A percentile compares a stretch with the other conserved stretches of the same genome.
phyloP scores from a whole-genome alignment of 2,329 filamentous ascomycete species.

The Alternaria sp. region DNA sequence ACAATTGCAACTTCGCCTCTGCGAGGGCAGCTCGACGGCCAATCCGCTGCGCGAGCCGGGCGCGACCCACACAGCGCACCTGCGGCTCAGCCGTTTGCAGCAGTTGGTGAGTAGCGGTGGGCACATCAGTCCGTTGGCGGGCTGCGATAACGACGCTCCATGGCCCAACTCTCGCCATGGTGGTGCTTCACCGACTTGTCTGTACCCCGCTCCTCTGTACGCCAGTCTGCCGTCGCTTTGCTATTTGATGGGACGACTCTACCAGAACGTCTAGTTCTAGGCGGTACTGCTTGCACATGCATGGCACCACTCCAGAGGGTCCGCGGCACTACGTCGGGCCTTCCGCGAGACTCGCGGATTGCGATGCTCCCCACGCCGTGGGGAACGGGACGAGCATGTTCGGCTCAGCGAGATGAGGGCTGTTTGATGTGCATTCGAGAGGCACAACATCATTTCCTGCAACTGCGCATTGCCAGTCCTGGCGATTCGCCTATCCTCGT shows the following conservation, averaged over 20 bases:
- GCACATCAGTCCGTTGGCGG: constrained; percentile 27
- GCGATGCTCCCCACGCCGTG: constrained; percentile 31
- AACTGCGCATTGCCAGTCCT: constrained; percentile 3
- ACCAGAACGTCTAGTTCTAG: constrained; percentile 15
- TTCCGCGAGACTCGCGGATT: constrained; percentile 16
- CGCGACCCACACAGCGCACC: constrained; percentile 28
- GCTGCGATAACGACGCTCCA: constrained; percentile 38
- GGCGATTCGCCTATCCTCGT: constrained; percentile 7
- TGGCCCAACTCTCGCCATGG: constrained; percentile 13
- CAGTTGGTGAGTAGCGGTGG: constrained; percentile 38
- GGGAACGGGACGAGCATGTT: constrained; percentile 28
- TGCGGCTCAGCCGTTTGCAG: constrained; percentile 47
- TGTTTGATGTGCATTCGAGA: constrained; percentile 33
- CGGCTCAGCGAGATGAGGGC: constrained; percentile 31
- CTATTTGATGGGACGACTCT: constrained; percentile 15
- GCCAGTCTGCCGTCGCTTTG: constrained; percentile 6
- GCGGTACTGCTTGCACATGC: constrained; percentile 16
- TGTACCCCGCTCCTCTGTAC: constrained; percentile 35
- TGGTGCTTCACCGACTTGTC: constrained; percentile 38
- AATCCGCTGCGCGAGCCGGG: constrained; percentile 25
- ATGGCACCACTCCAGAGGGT: constrained; percentile 18
- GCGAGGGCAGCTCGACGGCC: constrained; percentile 14
- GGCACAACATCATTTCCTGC: constrained; percentile 28
- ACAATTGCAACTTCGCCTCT: constrained; percentile 25
- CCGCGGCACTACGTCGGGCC: constrained; percentile 23